Base-by-base conservation (phyloP, 2,329 filamentous ascomycete species). In the Neurospora crassa region DNA sequence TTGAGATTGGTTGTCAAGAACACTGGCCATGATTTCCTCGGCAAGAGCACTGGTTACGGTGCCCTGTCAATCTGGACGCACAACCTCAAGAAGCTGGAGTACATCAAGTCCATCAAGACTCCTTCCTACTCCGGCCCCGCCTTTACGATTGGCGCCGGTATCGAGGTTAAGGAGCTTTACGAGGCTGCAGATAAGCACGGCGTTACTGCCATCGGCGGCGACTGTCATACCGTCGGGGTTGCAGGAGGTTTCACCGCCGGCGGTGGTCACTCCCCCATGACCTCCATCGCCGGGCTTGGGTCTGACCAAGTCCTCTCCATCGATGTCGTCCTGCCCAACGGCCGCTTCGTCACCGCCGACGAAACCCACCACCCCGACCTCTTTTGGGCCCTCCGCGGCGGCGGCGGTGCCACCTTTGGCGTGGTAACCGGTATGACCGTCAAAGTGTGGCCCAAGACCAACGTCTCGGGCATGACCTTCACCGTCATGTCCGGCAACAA, bases 221-320 rank as follows among this genome's bases (percentile, higher is more conserved):
- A 72, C 67, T 74, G 72, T 53, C 67, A 79, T 76, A 85, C 83
- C 2, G 85, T 89, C 12, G 87, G 87, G 34, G 80, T 86, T 63
- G 79, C 81, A 7, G 85, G 85, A 37, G 83, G 83, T 5, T 85
- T 82, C 74, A 79, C 81, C 12, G 76, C 83, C 53, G 86, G 85
- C 14, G 87, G 85, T 63, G 87, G 87, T 0, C 86, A 89, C 77
- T 85, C 83, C 12, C 86, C 86, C 2, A 75, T 89, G 70, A 83
- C 83, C 12, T 81, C 81, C 70, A 76, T 84, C 45, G 84, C 84
- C 73, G 82, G 87, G 73, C 82, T 87, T 77, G 85, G 80, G 2
- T 80, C 83, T 7, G 85, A 87, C 75, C 82, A 86, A 69, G 80
- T 85, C 8, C 78, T 87, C 18, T 79, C 81, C 40, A 79, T 84